Conservation (phyloP, 495 filamentous ascomycete species). For the Polyplosphaeria fusca region DNA sequence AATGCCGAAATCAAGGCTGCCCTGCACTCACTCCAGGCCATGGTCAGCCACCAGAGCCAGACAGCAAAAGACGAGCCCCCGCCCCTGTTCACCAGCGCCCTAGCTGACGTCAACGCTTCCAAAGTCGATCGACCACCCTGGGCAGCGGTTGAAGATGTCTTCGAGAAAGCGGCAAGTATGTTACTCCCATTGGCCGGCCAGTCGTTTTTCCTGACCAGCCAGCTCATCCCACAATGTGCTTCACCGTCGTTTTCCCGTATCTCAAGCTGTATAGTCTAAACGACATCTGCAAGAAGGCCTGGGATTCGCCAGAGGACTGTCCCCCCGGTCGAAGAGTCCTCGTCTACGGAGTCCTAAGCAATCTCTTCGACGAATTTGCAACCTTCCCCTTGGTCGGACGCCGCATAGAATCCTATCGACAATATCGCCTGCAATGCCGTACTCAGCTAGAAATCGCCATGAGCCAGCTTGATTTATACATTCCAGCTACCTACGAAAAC, state of each 20-base stretch:
- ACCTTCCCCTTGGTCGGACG: background rate
- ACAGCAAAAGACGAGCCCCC: background rate
- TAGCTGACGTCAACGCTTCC: conserved; percentile 7
- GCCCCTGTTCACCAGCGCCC: conserved; percentile 1
- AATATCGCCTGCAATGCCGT: conserved; percentile 48
- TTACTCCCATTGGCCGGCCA: too few relatives aligned
- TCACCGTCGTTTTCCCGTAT: conserved; percentile 24
- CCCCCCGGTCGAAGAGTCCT: conserved; percentile 55
- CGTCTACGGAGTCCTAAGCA: conserved; percentile 56
- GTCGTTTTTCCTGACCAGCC: background rate
- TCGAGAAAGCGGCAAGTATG: conserved; percentile 15
- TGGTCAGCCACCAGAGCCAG: conserved; percentile 31
- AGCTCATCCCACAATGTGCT: conserved; percentile 19
- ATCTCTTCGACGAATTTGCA: conserved; percentile 53
- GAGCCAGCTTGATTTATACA: conserved; percentile 54
- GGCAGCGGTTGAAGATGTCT: conserved; percentile 10
- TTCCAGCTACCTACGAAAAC: conserved; percentile 57
- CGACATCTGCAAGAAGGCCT: conserved; percentile 58
- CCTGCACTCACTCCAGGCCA: conserved; percentile 48
- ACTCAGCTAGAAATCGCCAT: conserved; percentile 59
- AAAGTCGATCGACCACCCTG: conserved; percentile 23
- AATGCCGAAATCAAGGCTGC: conserved; percentile 56
- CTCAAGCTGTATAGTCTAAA: conserved; percentile 53
- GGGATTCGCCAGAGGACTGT: conserved; percentile 57
- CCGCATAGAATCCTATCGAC: conserved; percentile 21